Base-by-base conservation (phyloP, 306 rosid genomes). In the Ormosia emarginata region DNA sequence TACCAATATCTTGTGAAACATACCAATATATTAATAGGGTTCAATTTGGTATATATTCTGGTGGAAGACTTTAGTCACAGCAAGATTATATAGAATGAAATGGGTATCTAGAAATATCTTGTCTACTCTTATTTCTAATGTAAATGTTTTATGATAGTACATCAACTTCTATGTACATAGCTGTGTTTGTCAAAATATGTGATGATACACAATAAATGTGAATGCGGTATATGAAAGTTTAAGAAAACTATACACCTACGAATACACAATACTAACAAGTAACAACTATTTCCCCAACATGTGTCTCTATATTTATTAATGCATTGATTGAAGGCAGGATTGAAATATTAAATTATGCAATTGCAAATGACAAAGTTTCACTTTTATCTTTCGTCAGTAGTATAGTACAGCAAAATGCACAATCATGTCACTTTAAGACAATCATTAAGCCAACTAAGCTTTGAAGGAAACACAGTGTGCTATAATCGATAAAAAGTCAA, bases 401-500 rank as follows among this genome's bases (percentile, higher is more conserved):
- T 44, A 17, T 4, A 55, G 18, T 33, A 75, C 17, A 17, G 39
- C n/a, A 80, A 58, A 15, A 40, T 7, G 12, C 14, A 74, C 17
- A 71, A 15, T 33, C 49, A 36, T 33, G 32, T 56, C 17, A 5
- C 5, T 18, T 44, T 2, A 17, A 67, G 37, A 85, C 41, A 73
- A 2, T 14, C 58, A 65, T 44, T 46, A 18, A 67, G 4, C 69
- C 71, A 12, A 68, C 63, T 12, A 75, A 33, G 53, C 8, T 67
- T 24, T 32, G 12, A 59, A 56, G 78, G 65, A 65, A 66, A 32
- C 57, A 71, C 7, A 61, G 57, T 69, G 47, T 2, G 6, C 15
- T 61, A 43, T 53, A 86, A 90, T 85, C 4, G 68, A 15, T 37
- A 15, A 71, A 71, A 57, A 47, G 41, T 43, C 68, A 59, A 15